Evolutionary conservation across 805 yeast species (phyloP), one percentile per base, ranked within the genome.

Genomic region (Myxozyma monticola): DNA sequence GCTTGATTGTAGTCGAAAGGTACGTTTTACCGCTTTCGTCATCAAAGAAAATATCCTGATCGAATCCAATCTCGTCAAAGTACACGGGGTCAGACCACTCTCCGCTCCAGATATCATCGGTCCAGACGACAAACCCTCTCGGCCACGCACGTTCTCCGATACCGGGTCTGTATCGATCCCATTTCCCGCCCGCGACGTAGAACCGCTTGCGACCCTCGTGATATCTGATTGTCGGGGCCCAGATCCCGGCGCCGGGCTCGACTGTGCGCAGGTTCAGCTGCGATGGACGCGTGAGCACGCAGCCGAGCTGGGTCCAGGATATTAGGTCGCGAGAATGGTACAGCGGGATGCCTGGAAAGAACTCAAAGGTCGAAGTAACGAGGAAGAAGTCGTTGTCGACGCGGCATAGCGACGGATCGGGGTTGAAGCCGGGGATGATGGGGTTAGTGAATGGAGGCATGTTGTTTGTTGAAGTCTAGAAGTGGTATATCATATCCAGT

Each of bases 211-310:
- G n/a, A n/a, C 22, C 34, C 20, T 34, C 47, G 31, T 22, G 30
- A 20, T 44, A 44, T 15, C 48, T 25, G 17, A 44, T 37, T 12
- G 48, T 44, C 14, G 42, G 14, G 6, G 48, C 48, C 48, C 48
- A 44, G n/a, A 44, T 44, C 10, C 48, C 48, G 5, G 42, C 41
- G 2, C 48, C 48, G 4, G 48, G 42, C n/a, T 37, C 48, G 22
- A 37, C 42, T 5, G 48, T 44, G 5, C 48, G 42, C 31, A 44
- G 12, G 4, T 44, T 30, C 34, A 44, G 37, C 30, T 44, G 48
- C 21, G 42, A 37, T 7, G 24, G 26, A 10, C 42, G 36, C 1
- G 48, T 29, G 15, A 44, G 48, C 12, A 29, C 48, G 15, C 29
- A 22, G 7, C 37, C 37, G 3, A 37, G 20, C 9, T 36, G 42